Conservation (phyloP, 306 rosid species). For the Argentina anserina region DNA sequence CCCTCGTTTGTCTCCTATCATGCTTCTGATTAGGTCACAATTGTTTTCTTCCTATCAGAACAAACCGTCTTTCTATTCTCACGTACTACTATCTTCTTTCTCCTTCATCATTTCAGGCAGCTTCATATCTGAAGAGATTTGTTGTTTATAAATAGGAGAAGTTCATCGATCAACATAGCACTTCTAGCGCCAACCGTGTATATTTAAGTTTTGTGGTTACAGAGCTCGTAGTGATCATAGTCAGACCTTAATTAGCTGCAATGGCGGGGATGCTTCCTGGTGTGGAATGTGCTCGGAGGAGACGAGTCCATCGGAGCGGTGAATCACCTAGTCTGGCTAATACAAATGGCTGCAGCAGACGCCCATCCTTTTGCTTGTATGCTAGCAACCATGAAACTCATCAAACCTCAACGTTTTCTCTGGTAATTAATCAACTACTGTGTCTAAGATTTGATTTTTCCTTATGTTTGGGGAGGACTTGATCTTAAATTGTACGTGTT, state of each 20-base stretch:
- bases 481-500: not conserved
- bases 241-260: not conserved
- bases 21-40: not conserved
- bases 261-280: conserved; percentile 92
- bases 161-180: not conserved
- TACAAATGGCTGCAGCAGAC: conserved; percentile 34
- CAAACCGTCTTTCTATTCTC: not conserved
- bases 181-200: not conserved
- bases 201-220: not conserved
- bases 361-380: conserved; percentile 60
- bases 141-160: not conserved
- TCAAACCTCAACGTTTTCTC: conserved; percentile 31
- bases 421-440: conserved; percentile 22
- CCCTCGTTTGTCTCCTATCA: conserved; percentile 35
- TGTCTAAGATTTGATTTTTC: not conserved
- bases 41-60: not conserved
- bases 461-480: not conserved
- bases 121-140: not conserved
- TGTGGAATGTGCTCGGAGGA: conserved; percentile 85
- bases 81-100: not conserved
- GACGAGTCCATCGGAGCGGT: conserved; percentile 56
- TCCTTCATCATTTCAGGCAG: not conserved
- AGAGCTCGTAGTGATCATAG: not conserved
- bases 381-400: conserved; percentile 46
- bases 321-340: conserved; percentile 32